Evolutionary conservation across 2,329 filamentous ascomycete genomes (phyloP), one percentile per base, ranked within the genome.

Genomic region (Fusarium guadeloupense): DNA sequence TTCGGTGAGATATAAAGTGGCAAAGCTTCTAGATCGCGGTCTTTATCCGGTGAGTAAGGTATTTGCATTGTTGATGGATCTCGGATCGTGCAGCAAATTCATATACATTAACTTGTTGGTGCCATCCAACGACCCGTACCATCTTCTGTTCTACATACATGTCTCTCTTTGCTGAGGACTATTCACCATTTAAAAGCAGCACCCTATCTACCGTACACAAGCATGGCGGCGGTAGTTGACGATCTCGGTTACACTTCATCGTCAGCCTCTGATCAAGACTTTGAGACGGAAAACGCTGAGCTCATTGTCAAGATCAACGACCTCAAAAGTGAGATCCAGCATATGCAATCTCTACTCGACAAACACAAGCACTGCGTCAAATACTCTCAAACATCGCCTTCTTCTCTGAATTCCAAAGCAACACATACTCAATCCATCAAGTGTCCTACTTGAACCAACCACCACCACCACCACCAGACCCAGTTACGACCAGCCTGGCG

Each of bases 1-100:
- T 46, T 41, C 55, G 40, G 55, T 54, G 54, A 59, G 54, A 38
- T 3, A 43, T 16, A 20, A 20, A 12, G 6, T 3, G 14, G 13
- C 16, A 20, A 20, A 14, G 3, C 14, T 52, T 58, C 28, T 58
- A 35, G 38, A 30, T 7, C 31, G 23, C 19, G 12, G 10, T 28
- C 16, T 39, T 38, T 56, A 25, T n/a, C 23, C 23, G 23, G 9
- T 25, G 23, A n/a, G 30, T n/a, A n/a, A 10, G 10, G 0, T 28
- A 2, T 43, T 9, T 10, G 12, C 14, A 5, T 21, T 20, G 4
- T n/a, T 7, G 13, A 9, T 21, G 19, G 3, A 4, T 2, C 0
- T 20, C 13, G 14, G 4, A 14, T 20, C 8, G 12, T 17, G 10
- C 13, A 13, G 2, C 23, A 8, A 20, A 20, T 14, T 12, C n/a